A percentile compares a stretch with the other conserved stretches of the same genome.
These are phyloP conservation scores for Fragaria ananassa DNA, from an alignment of 306 rosid species.

Conservation along the genomic window DNA sequence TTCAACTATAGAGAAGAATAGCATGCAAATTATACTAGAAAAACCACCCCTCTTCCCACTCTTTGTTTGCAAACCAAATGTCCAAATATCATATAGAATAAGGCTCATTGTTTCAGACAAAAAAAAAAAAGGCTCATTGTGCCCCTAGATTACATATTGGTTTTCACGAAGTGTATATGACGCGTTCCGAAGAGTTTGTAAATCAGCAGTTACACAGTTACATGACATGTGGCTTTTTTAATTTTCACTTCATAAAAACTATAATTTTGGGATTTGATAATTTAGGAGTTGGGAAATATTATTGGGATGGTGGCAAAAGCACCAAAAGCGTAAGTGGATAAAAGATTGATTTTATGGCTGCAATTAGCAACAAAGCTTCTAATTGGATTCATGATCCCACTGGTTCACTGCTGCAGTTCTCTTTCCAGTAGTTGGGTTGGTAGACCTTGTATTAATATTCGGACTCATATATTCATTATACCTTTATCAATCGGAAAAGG, in stretches of 20 bases:
- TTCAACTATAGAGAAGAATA: no score
- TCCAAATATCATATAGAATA: no score
- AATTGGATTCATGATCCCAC: not conserved
- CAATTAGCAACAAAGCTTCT: not conserved
- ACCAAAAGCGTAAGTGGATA: not conserved
- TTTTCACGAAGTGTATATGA: no score
- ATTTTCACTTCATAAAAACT: not conserved
- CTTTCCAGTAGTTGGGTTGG: not conserved
- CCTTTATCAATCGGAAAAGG: not conserved
- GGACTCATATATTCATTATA: not conserved
- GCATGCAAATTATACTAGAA: no score
- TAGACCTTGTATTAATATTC: not conserved
- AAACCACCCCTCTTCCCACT: no score
- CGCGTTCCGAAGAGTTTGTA: no score
- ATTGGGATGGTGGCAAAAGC: not conserved
- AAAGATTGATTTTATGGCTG: not conserved
- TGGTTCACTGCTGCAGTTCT: not conserved
- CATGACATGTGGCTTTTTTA: not conserved
- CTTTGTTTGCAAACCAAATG: no score
- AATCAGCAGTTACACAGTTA: not conserved
- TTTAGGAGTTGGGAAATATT: not conserved
- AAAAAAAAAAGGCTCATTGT: no score
- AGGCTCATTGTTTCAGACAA: no score
- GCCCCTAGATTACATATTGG: no score
- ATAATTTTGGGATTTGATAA: not conserved